Base-by-base conservation (phyloP, 164 flowering plant genomes). In the Stephania yunnanensis region DNA sequence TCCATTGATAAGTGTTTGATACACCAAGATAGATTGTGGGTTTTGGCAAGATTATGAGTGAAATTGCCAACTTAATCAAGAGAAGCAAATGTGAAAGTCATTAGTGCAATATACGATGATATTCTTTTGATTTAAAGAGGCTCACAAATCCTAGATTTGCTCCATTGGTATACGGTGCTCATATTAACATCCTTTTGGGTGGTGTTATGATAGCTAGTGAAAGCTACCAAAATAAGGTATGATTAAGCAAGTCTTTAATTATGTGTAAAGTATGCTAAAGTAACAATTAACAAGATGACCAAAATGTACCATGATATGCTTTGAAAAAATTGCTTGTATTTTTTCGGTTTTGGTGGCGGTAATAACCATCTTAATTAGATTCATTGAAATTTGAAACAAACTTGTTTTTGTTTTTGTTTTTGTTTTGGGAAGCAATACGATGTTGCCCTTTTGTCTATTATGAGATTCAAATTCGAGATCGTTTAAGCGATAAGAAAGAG, bases 131-230 rank as follows among this genome's bases (percentile, higher is more conserved):
- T n/a, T n/a, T n/a, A n/a, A n/a, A n/a, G n/a, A n/a, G n/a, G n/a
- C n/a, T n/a, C n/a, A n/a, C n/a, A n/a, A n/a, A n/a, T n/a, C n/a
- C n/a, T n/a, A n/a, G n/a, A n/a, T n/a, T n/a, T n/a, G n/a, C n/a
- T n/a, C n/a, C n/a, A n/a, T n/a, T n/a, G n/a, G n/a, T n/a, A n/a
- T n/a, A n/a, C n/a, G n/a, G n/a, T n/a, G n/a, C n/a, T n/a, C n/a
- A n/a, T n/a, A n/a, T n/a, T n/a, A n/a, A n/a, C n/a, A n/a, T n/a
- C n/a, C 90, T 87, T 87, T 90, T 83, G 74, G 89, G 87, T 85
- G 77, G 25, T 80, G 80, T 81, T 83, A 89, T 89, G 80, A 91
- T 91, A 78, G 74, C 87, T 66, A 71, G 48, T 80, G 87, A 86
- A 87, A 86, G 85, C 87, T 74, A 83, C 83, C 76, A 77, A 64